These are phyloP conservation scores for Microdochium trichocladiopsis DNA, from an alignment of 2,329 filamentous ascomycete genomes.

Conservation along the genomic window DNA sequence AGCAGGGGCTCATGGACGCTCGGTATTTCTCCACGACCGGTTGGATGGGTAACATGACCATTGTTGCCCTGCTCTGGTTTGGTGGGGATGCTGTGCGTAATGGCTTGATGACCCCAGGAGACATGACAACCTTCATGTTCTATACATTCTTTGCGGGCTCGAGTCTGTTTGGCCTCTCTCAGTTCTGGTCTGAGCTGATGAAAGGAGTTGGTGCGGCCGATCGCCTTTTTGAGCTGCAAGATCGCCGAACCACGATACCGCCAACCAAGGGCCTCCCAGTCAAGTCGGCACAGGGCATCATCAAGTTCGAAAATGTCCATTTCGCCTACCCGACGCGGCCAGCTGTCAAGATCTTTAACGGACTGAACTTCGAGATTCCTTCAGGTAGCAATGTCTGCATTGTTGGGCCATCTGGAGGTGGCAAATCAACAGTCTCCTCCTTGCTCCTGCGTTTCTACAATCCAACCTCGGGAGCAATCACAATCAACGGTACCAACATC, in stretches of 20 bases:
- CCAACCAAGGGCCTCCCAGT: slow-evolving; percentile 77
- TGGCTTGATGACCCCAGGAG: slow-evolving; percentile 81
- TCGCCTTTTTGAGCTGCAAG: slow-evolving; percentile 90
- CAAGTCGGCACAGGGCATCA: slow-evolving; percentile 76
- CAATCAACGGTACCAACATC: slow-evolving; percentile 80
- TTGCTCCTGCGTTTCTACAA: slow-evolving; percentile 87
- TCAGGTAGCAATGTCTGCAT: slow-evolving; percentile 93
- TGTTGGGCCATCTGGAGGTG: slow-evolving; percentile 90
- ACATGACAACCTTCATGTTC: slow-evolving; percentile 96
- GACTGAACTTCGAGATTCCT: slow-evolving; percentile 83
- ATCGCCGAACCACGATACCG: slow-evolving; percentile 79
- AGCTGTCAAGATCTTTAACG: slow-evolving; percentile 84
- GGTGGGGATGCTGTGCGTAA: slow-evolving; percentile 85
- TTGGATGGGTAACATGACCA: slow-evolving; percentile 93
- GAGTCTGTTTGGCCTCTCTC: slow-evolving; percentile 87
- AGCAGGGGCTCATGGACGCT: slow-evolving; percentile 80
- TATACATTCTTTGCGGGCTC: slow-evolving; percentile 84
- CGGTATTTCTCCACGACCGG: slow-evolving; percentile 85
- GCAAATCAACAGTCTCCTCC: slow-evolving; percentile 94
- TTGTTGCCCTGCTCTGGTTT: slow-evolving; percentile 81
- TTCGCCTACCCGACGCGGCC: slow-evolving; percentile 94
- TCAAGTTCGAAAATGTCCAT: slow-evolving; percentile 76
- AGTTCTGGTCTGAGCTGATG: slow-evolving; percentile 98
- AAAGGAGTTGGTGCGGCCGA: slow-evolving; percentile 97
- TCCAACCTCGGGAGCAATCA: slow-evolving; percentile 68